Conservation (phyloP, 179 eudicot genomes). For the Patellifolia procumbens region DNA sequence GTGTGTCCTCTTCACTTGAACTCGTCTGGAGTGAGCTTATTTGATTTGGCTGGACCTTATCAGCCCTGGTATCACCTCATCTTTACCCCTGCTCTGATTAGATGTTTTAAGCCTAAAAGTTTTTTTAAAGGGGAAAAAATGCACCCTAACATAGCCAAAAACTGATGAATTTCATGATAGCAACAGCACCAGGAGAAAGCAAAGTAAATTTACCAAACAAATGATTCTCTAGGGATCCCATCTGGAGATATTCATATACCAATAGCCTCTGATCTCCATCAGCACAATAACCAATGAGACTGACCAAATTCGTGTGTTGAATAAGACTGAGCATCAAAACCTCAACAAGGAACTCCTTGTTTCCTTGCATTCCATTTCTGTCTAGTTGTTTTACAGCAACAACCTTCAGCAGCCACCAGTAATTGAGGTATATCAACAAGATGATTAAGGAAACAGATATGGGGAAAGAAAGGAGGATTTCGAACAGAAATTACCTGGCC, state of each 20-base stretch:
- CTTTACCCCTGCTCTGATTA: too few species aligned
- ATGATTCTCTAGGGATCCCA: conserved; percentile 48
- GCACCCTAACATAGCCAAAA: background rate
- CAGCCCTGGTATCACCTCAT: too few species aligned
- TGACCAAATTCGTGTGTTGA: conserved; percentile 42
- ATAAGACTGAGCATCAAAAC: conserved; percentile 38
- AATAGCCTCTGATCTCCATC: conserved; percentile 54
- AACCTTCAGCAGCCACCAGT: conserved; percentile 32
- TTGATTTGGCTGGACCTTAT: too few species aligned
- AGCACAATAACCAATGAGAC: conserved; percentile 50
- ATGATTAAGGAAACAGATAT: background rate
- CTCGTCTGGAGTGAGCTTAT: too few species aligned
- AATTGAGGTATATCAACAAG: conserved; percentile 15
- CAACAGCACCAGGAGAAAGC: background rate
- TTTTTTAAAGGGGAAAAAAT: background rate
- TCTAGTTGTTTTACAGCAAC: conserved; percentile 57
- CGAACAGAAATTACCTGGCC: conserved; percentile 33
- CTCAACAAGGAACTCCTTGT: conserved; percentile 42
- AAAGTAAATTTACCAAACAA: conserved; percentile 37
- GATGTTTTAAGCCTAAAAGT: too few species aligned
- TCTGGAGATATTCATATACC: conserved; percentile 43
- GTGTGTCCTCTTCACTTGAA: too few species aligned
- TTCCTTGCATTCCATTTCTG: conserved; percentile 50
- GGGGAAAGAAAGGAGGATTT: background rate
- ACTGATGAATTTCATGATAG: background rate